phyloP scores from a whole-genome alignment of 371 early-diverging fungal genomes.

The Rhizopus microsporus region DNA sequence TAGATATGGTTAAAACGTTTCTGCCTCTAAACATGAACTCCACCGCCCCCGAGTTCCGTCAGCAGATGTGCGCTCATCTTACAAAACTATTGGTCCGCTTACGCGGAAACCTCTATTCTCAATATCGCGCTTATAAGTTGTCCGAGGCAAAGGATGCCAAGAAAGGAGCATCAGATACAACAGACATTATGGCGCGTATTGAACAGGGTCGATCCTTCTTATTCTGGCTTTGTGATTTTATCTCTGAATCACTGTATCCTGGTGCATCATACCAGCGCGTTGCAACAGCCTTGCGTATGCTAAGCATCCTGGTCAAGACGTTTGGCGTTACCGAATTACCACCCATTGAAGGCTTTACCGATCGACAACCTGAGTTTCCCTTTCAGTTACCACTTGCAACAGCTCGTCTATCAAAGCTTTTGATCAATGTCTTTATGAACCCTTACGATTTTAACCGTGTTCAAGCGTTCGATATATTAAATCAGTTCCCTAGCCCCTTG shows the following conservation, averaged over 20 bases:
- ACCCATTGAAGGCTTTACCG: slow-evolving; percentile 45
- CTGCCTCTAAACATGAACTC: slow-evolving; percentile 70
- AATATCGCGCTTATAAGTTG: slow-evolving; percentile 36
- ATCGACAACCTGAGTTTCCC: slow-evolving; percentile 53
- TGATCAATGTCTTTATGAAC: slow-evolving; percentile 64
- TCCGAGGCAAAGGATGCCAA: slow-evolving; percentile 8
- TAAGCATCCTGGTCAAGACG: slow-evolving; percentile 48
- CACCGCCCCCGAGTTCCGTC: slow-evolving; percentile 81
- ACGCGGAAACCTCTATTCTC: slow-evolving; percentile 53
- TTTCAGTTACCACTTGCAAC: slow-evolving; percentile 57
- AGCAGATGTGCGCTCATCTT: slow-evolving; percentile 64
- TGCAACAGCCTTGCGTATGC: slow-evolving; percentile 52
- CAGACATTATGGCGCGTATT: slow-evolving; percentile 23
- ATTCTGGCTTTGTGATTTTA: slow-evolving; percentile 42
- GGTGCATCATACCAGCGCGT: slow-evolving; percentile 68
- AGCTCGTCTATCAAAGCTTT: slow-evolving; percentile 44
- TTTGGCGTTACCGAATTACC: slow-evolving; percentile 59
- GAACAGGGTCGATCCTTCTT: slow-evolving; percentile 35
- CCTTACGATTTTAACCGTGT: slow-evolving; percentile 73
- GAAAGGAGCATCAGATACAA: slow-evolving; percentile 10
- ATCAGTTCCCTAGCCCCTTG: slow-evolving; percentile 59
- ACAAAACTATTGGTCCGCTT: slow-evolving; percentile 58
- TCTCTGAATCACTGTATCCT: slow-evolving; percentile 53
- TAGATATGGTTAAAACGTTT: slow-evolving; percentile 58
- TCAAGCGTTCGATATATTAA: slow-evolving; percentile 65